Percentiles rank a stretch among this genome's conserved stretches.
phyloP scores from a whole-genome alignment of 1,284 basidiomycete species.

The Ustilago esculenta region DNA sequence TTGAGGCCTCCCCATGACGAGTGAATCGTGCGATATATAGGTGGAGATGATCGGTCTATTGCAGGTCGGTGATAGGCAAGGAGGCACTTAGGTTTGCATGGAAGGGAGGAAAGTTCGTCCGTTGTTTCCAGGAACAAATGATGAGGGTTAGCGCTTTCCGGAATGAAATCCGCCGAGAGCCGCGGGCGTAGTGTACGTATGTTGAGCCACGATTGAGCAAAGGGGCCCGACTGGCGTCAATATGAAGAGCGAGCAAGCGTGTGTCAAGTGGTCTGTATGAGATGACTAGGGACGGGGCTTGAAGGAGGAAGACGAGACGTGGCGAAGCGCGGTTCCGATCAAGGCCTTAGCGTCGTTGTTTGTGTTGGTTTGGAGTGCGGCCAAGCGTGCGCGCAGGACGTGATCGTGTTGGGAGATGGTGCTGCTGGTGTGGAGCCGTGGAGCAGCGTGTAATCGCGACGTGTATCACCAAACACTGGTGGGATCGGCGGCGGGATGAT shows the following conservation, averaged over 20 bases:
- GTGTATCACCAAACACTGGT: too few relatives aligned
- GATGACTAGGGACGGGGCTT: too few relatives aligned
- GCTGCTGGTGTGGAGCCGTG: too few relatives aligned
- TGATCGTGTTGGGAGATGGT: too few relatives aligned
- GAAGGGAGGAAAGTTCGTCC: background rate
- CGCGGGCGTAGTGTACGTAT: too few relatives aligned
- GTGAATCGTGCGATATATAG: background rate
- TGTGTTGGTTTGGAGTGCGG: background rate
- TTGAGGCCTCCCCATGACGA: slow-evolving; percentile 36
- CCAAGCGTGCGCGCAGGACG: background rate
- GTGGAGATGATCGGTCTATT: background rate
- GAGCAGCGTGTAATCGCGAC: too few relatives aligned
- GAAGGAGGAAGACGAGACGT: background rate
- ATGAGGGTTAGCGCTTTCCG: too few relatives aligned
- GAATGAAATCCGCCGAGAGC: too few relatives aligned
- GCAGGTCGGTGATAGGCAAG: slow-evolving; percentile 1
- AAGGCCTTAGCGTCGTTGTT: background rate
- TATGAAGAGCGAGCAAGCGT: too few relatives aligned
- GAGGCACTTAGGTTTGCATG: background rate
- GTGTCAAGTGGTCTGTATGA: background rate
- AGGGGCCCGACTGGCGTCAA: too few relatives aligned
- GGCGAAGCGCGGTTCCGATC: slow-evolving; percentile 1
- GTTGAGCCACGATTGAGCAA: too few relatives aligned
- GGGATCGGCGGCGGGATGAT: background rate
- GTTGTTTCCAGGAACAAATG: background rate